Percentiles rank a stretch among this genome's conserved stretches.
These are phyloP conservation scores for Ceratocystis lukuohia DNA, from an alignment of 2,329 filamentous ascomycete species.

Conservation along the genomic window DNA sequence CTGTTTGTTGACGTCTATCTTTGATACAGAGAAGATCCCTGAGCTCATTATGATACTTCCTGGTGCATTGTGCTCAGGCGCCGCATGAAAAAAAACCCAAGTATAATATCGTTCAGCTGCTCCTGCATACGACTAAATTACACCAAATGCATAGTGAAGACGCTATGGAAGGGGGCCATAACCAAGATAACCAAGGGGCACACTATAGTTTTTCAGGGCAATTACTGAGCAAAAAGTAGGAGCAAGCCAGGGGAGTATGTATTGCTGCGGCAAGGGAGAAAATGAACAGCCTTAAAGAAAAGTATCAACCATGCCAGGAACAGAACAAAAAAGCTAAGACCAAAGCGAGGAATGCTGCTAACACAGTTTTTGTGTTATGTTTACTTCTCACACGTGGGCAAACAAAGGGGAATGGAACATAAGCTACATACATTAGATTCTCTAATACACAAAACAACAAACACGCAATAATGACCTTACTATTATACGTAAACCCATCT, in stretches of 20 bases:
- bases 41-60: neutral
- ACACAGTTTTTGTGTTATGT: neutral
- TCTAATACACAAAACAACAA: neutral
- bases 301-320: neutral
- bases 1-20: neutral
- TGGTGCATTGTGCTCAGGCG: neutral
- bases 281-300: neutral
- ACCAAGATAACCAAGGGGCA: no score
- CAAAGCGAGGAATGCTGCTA: conserved; percentile 4
- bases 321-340: neutral
- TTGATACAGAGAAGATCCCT: neutral
- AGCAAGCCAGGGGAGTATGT: neutral
- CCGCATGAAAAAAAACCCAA: neutral
- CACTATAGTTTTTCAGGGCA: neutral
- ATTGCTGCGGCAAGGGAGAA: neutral
- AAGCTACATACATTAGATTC: neutral
- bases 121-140: neutral
- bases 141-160: neutral
- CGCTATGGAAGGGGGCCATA: neutral
- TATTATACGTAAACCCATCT: no score
- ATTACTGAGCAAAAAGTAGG: neutral
- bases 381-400: neutral
- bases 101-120: neutral
- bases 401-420: conserved; percentile 5
- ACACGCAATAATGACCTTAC: neutral